A percentile compares a stretch with the other conserved stretches of the same genome.
Evolutionary conservation across 257 asterid genomes (phyloP).

Genomic region (Nemophila menziesii): DNA sequence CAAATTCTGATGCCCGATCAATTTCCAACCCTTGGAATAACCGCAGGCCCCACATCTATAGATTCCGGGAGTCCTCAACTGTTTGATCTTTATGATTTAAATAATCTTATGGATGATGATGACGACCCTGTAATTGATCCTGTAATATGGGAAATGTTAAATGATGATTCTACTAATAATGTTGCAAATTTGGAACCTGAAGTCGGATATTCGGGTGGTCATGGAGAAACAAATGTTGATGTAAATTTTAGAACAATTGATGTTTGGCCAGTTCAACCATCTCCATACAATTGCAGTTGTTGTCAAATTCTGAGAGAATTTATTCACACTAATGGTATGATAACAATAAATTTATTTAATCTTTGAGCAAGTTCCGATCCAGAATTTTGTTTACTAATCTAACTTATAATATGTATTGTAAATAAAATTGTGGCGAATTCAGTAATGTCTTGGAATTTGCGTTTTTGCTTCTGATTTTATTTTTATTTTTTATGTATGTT

Average conservation of each 20-base stretch:
- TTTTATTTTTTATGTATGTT: background rate
- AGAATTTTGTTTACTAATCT: too few species aligned
- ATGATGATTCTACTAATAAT: slow-evolving; percentile 11
- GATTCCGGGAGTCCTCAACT: background rate
- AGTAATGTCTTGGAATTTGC: background rate
- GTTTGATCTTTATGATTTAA: background rate
- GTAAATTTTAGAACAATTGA: slow-evolving; percentile 22
- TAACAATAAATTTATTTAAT: too few species aligned
- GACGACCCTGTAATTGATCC: slow-evolving; percentile 14
- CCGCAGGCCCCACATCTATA: background rate
- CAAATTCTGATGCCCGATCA: slow-evolving; percentile 17
- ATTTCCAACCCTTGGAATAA: slow-evolving; percentile 4
- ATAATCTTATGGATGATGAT: slow-evolving; percentile 2
- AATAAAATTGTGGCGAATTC: too few species aligned
- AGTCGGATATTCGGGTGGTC: slow-evolving; percentile 9
- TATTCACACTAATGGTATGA: slow-evolving; percentile 42
- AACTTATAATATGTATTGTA: too few species aligned
- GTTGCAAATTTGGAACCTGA: background rate
- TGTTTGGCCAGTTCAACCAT: slow-evolving; percentile 31
- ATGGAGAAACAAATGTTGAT: slow-evolving; percentile 2
- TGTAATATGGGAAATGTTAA: slow-evolving; percentile 1
- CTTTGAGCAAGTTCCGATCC: too few species aligned
- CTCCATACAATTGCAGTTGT: slow-evolving; percentile 35
- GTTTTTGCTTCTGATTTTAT: background rate
- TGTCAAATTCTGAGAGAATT: slow-evolving; percentile 50